Evolutionary conservation across 495 filamentous ascomycete genomes (phyloP).

Genomic region (Staphylotrichum tortipilum): DNA sequence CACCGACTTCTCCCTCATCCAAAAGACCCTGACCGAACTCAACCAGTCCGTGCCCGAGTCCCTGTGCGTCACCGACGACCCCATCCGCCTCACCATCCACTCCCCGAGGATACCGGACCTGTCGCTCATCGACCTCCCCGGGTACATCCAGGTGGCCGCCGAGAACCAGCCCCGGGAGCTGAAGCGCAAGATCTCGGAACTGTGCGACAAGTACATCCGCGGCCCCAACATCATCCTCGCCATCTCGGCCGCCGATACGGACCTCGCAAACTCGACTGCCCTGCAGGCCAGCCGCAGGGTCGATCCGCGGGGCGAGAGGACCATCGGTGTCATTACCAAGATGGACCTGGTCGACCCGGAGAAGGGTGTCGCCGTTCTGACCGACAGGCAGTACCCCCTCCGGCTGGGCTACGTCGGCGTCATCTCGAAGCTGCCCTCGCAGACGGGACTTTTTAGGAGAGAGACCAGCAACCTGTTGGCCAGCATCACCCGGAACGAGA

Average conservation of each 20-base stretch:
- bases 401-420: conserved; percentile 96
- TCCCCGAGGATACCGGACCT: conserved; percentile 94
- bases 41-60: conserved; percentile 85
- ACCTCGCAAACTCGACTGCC: conserved; percentile 92
- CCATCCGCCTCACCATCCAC: conserved; percentile 90
- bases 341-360: conserved; percentile 92
- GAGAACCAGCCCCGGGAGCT: conserved; percentile 83
- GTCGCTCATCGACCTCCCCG: conserved; percentile 91
- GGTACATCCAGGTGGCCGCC: conserved; percentile 92
- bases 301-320: conserved; percentile 89
- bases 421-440: conserved; percentile 66
- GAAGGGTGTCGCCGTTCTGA: conserved; percentile 67
- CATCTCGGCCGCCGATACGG: conserved; percentile 95
- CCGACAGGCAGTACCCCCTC: conserved; percentile 87
- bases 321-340: conserved; percentile 97
- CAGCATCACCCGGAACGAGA: conserved; percentile 81
- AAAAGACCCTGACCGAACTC: conserved; percentile 86
- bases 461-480: conserved; percentile 73
- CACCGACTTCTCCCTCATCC: conserved; percentile 86
- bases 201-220: conserved; percentile 98
- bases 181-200: conserved; percentile 89
- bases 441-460: conserved; percentile 70
- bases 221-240: conserved; percentile 92
- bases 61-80: conserved; percentile 91
- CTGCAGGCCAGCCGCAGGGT: conserved; percentile 83